Evolutionary conservation across 108 stramenopile species (phyloP).

Genomic region (Skeletonema tropicum): DNA sequence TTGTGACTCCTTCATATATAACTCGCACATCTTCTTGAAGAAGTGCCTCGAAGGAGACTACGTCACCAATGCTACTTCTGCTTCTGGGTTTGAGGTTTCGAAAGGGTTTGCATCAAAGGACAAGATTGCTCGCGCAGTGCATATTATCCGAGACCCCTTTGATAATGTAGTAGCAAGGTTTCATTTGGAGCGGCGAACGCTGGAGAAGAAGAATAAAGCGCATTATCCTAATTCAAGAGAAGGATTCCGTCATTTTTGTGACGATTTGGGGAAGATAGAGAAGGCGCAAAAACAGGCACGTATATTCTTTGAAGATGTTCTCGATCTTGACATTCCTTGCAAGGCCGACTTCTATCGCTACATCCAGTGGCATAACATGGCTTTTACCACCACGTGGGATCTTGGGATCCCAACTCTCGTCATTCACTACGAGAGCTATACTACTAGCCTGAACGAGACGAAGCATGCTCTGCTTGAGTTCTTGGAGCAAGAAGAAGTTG

Average conservation of each 20-base stretch:
- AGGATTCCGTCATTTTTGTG: slow-evolving; percentile 40
- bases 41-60: slow-evolving; percentile 14
- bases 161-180: slow-evolving; percentile 76
- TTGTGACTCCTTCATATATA: slow-evolving; percentile 51
- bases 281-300: background rate
- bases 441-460: slow-evolving; percentile 17
- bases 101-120: slow-evolving; percentile 16
- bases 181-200: slow-evolving; percentile 56
- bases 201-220: slow-evolving; percentile 14
- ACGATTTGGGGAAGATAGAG: slow-evolving; percentile 14
- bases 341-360: slow-evolving; percentile 22
- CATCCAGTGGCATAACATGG: slow-evolving; percentile 26
- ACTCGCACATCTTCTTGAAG: slow-evolving; percentile 37
- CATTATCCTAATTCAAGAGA: slow-evolving; percentile 9
- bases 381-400: slow-evolving; percentile 1
- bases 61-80: background rate
- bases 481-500: slow-evolving; percentile 14
- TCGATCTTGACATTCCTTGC: slow-evolving; percentile 14
- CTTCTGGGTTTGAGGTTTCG: background rate
- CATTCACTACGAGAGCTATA: slow-evolving; percentile 25
- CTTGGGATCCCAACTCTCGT: slow-evolving; percentile 8
- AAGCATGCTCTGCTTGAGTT: slow-evolving; percentile 26
- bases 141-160: slow-evolving; percentile 73
- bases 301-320: slow-evolving; percentile 1
- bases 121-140: slow-evolving; percentile 60